A percentile compares a stretch with the other conserved stretches of the same genome.
phyloP scores from a whole-genome alignment of 2,329 filamentous ascomycete species.

The Camptophora hylomeconis region DNA sequence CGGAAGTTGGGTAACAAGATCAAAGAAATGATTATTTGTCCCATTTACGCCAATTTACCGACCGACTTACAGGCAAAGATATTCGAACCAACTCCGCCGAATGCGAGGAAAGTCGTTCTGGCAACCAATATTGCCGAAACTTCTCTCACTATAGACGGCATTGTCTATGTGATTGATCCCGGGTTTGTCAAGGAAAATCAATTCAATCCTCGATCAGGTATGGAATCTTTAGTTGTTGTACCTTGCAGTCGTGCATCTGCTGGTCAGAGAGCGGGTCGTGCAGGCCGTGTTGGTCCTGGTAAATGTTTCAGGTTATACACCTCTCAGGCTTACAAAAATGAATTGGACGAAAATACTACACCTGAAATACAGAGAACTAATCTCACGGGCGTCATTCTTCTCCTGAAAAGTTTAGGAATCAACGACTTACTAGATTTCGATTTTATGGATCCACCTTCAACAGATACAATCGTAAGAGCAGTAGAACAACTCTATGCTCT shows the following conservation, averaged over 20 bases:
- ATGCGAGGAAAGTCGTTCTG: constrained; percentile 78
- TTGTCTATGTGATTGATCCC: constrained; percentile 89
- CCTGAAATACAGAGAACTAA: constrained; percentile 92
- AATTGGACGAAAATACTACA: constrained; percentile 81
- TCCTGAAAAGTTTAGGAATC: constrained; percentile 88
- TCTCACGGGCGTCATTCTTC: constrained; percentile 81
- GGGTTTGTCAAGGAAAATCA: constrained; percentile 93
- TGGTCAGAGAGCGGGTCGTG: constrained; percentile 83
- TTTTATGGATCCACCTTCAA: constrained; percentile 90
- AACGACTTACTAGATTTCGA: constrained; percentile 92
- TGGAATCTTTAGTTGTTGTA: constrained; percentile 82
- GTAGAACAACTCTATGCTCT: constrained; percentile 86
- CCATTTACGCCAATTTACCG: constrained; percentile 87
- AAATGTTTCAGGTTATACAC: constrained; percentile 93
- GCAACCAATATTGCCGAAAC: constrained; percentile 98
- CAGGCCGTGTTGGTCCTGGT: constrained; percentile 80
- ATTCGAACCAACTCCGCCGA: constrained; percentile 80
- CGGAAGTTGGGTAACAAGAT: constrained; percentile 74
- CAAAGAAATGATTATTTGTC: constrained; percentile 77
- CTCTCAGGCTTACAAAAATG: constrained; percentile 86
- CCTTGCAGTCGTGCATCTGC: constrained; percentile 85
- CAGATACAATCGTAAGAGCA: constrained; percentile 76
- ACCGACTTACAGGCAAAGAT: constrained; percentile 86
- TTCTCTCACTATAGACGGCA: constrained; percentile 86
- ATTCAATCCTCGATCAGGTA: constrained; percentile 81